Evolutionary conservation across 2,329 filamentous ascomycete species (phyloP), one percentile per base, ranked within the genome.

Genomic region (Penicillium palitans): DNA sequence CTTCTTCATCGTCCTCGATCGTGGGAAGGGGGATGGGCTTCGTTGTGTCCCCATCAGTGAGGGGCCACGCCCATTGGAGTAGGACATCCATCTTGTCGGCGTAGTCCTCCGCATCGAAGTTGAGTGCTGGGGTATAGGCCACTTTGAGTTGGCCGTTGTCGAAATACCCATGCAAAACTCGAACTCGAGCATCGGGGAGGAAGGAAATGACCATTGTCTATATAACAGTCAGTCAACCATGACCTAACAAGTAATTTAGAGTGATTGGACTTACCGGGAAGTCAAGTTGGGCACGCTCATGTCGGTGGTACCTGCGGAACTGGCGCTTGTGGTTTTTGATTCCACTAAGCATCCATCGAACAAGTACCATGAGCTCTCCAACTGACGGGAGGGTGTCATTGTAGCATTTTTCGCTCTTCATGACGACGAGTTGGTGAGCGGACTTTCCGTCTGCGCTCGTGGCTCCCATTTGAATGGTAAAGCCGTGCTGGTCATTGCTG

Each of bases 181-280:
- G 58, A 29, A 56, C 58, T n/a, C 39, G 55, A 9, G 41, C 51
- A 25, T 46, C 37, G 2, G 60, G 51, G n/a, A 60, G 54, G 24
- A 57, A 62, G 8, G 58, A 60, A 9, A 62, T 50, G 6, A 58
- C 48, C 39, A 62, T 41, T 17, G 58, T 62, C 60, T 60, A 40
- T 4, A 25, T 4, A n/a, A 2, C 2, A 15, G 15, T 58, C 27
- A 53, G 47, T 52, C 19, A 46, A 8, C 35, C 2, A 29, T 27
- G 1, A n/a, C 1, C 12, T 17, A 15, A 5, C 19, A 2, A 15
- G 12, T 17, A 3, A 27, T 7, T 6, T 3, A 33, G 5, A 13
- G 31, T 17, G 19, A 12, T 6, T 35, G 25, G 12, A 45, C 49
- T 10, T 48, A 61, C 59, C n/a, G 59, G 59, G 31, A 59, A 57